phyloP scores from a whole-genome alignment of 768 basidiomycete species.

The Flagelloscypha sp. region DNA sequence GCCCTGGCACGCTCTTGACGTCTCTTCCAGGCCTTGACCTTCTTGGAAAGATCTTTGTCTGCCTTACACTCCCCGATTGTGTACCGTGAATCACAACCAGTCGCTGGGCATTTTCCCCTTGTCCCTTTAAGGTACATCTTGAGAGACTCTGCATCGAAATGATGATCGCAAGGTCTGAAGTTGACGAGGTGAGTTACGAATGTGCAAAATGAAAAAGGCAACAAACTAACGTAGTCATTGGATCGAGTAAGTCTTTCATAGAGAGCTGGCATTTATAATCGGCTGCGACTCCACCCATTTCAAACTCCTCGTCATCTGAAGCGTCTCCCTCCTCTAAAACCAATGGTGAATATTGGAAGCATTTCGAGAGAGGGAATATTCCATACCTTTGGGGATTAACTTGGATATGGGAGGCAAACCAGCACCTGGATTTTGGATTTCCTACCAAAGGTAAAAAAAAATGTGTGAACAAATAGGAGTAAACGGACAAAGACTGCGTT shows the following conservation, averaged over 20 bases:
- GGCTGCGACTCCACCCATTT: conserved; percentile 79
- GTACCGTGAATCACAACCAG: conserved; percentile 62
- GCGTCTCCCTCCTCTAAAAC: conserved; percentile 70
- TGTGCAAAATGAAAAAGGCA: conserved; percentile 2
- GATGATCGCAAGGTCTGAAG: conserved; percentile 70
- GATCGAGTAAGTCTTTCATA: conserved; percentile 55
- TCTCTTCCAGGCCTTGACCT: conserved; percentile 50
- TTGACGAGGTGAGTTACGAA: conserved; percentile 5
- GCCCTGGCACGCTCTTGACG: conserved; percentile 36
- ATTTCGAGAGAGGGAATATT: conserved; percentile 1
- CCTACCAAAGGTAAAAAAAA: conserved; percentile 31
- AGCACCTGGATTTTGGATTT: conserved; percentile 53
- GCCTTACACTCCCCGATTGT: conserved; percentile 39
- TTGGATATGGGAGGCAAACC: conserved; percentile 74
- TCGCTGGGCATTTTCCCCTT: conserved; percentile 51
- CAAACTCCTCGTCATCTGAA: conserved; percentile 83
- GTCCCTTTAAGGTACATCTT: conserved; percentile 44
- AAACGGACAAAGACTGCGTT: conserved; percentile 57
- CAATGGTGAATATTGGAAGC: neutral
- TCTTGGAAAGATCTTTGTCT: conserved; percentile 55
- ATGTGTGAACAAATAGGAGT: conserved; percentile 1
- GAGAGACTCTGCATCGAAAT: conserved; percentile 71
- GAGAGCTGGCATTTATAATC: conserved; percentile 82
- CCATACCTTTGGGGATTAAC: conserved; percentile 59
- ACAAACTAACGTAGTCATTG: conserved; percentile 69